Evolutionary conservation across 306 rosid genomes (phyloP).

Genomic region (Vigna angularis): DNA sequence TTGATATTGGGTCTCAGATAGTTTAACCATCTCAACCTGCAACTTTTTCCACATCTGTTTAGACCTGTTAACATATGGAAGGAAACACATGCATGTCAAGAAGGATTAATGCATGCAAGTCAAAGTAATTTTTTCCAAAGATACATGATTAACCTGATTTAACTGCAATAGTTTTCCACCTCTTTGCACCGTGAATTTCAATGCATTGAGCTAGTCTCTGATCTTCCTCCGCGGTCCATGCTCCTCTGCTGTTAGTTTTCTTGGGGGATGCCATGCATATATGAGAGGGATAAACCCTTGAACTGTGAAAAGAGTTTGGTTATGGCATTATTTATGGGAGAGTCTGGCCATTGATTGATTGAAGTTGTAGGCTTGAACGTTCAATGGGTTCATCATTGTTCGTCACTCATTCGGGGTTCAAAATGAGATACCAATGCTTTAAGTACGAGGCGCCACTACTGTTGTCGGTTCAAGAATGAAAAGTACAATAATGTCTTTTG

Average conservation of each 20-base stretch:
- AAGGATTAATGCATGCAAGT: background rate
- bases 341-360: background rate
- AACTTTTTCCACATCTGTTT: conserved; percentile 68
- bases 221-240: conserved; percentile 74
- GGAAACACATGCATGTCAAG: background rate
- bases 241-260: conserved; percentile 56
- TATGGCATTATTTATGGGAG: conserved; percentile 14
- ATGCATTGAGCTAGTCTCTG: conserved; percentile 56
- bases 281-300: background rate
- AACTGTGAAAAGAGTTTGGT: background rate
- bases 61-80: conserved; percentile 42
- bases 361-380: background rate
- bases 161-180: conserved; percentile 61
- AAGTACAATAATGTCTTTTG: conserved; percentile 28
- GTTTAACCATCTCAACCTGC: conserved; percentile 73
- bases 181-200: conserved; percentile 65
- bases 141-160: conserved; percentile 50
- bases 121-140: too few relatives aligned
- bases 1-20: conserved; percentile 79
- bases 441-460: background rate
- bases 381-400: background rate
- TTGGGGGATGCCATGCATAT: conserved; percentile 50
- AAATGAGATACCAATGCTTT: background rate
- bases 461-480: background rate
- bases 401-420: background rate